phyloP scores from a whole-genome alignment of 2,329 filamentous ascomycete species.

The Colletotrichum theobromicola region DNA sequence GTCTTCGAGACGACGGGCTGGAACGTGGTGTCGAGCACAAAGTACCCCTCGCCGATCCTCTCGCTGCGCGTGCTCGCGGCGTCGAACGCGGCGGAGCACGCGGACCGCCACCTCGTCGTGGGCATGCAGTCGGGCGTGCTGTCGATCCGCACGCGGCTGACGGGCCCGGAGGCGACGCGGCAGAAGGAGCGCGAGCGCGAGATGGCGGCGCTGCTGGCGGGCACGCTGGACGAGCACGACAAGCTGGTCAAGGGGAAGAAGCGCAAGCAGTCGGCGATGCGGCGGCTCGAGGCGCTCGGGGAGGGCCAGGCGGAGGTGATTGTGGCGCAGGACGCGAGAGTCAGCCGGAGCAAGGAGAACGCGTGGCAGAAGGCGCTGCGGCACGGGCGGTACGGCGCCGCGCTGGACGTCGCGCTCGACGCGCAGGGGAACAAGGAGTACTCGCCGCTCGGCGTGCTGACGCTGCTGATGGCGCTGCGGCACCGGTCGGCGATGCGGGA shows the following conservation, averaged over 20 bases:
- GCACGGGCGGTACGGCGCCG: slow-evolving; percentile 75
- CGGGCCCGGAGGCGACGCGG: slow-evolving; percentile 78
- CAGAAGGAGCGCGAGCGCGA: slow-evolving; percentile 81
- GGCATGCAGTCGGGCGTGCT: slow-evolving; percentile 95
- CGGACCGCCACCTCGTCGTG: slow-evolving; percentile 89
- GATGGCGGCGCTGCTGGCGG: slow-evolving; percentile 82
- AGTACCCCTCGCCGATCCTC: slow-evolving; percentile 91
- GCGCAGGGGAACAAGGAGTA: slow-evolving; percentile 48
- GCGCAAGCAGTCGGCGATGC: slow-evolving; percentile 48
- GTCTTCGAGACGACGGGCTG: slow-evolving; percentile 92
- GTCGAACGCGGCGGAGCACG: slow-evolving; percentile 32
- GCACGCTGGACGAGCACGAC: slow-evolving; percentile 80
- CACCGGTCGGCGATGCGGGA: slow-evolving; percentile 86
- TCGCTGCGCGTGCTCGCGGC: slow-evolving; percentile 75
- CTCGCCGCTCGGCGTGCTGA: slow-evolving; percentile 67
- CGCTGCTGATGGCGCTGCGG: slow-evolving; percentile 81
- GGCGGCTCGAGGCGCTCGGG: slow-evolving; percentile 78
- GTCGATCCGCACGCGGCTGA: slow-evolving; percentile 86
- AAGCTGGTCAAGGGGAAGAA: slow-evolving; percentile 74
- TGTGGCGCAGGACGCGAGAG: slow-evolving; percentile 75
- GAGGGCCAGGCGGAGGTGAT: slow-evolving; percentile 83
- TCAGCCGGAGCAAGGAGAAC: slow-evolving; percentile 65
- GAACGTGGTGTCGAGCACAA: slow-evolving; percentile 95
- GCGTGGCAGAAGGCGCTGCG: slow-evolving; percentile 84
- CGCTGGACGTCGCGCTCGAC: slow-evolving; percentile 80